A percentile compares a stretch with the other conserved stretches of the same genome.
These are phyloP conservation scores for Mucor irregularis DNA, from an alignment of 371 early-diverging fungal species.

Conservation along the genomic window DNA sequence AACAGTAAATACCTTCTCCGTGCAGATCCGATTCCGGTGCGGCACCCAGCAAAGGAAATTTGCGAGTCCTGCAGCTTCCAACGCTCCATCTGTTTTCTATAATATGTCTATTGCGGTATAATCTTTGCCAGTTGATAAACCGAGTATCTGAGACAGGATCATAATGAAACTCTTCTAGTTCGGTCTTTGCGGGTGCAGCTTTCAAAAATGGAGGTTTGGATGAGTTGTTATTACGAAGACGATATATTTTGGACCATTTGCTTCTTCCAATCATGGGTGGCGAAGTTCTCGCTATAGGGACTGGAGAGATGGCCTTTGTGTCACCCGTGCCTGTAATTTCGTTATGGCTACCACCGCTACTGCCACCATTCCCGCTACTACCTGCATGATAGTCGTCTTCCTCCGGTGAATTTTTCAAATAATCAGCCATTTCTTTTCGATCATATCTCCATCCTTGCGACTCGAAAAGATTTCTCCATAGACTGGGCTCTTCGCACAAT, in stretches of 20 bases:
- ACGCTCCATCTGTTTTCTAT: slow-evolving; percentile 41
- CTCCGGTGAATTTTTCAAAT: slow-evolving; percentile 28
- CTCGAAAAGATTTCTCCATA: slow-evolving; percentile 67
- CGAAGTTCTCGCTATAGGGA: slow-evolving; percentile 15
- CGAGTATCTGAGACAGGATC: slow-evolving; percentile 32
- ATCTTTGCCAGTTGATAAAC: slow-evolving; percentile 32
- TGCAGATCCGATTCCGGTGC: slow-evolving; percentile 74
- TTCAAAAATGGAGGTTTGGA: neutral
- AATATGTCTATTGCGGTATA: slow-evolving; percentile 32
- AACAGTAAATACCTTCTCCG: slow-evolving; percentile 90
- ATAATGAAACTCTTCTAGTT: slow-evolving; percentile 60
- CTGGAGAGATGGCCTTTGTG: neutral
- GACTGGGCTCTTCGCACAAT: slow-evolving; percentile 55
- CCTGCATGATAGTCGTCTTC: slow-evolving; percentile 5
- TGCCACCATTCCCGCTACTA: neutral
- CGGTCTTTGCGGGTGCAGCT: slow-evolving; percentile 73
- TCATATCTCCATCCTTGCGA: slow-evolving; percentile 57
- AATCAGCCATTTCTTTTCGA: slow-evolving; percentile 42
- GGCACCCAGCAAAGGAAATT: slow-evolving; percentile 29
- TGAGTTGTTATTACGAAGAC: neutral
- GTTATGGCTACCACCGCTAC: neutral
- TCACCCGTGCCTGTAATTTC: neutral
- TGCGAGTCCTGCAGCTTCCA: slow-evolving; percentile 44
- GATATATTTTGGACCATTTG: slow-evolving; percentile 44
- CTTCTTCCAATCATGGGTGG: slow-evolving; percentile 67